phyloP scores from a whole-genome alignment of 2,329 filamentous ascomycete genomes.

The Aspergillus persii region DNA sequence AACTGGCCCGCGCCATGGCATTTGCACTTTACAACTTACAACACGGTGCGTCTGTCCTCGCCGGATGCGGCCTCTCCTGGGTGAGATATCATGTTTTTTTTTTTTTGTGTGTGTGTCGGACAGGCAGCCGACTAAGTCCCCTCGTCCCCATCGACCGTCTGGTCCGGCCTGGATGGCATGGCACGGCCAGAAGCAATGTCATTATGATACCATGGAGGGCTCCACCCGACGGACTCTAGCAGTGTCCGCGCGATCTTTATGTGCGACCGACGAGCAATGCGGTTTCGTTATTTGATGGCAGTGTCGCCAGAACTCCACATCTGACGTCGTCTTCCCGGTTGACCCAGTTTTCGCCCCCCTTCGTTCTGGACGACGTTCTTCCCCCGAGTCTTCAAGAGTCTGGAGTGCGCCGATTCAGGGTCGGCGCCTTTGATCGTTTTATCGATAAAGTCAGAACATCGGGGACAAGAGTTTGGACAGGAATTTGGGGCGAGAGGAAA shows the following conservation, averaged over 20 bases:
- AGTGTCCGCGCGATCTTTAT: constrained; percentile 1
- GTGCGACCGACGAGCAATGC: background rate
- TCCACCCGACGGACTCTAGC: background rate
- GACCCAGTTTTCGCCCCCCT: constrained; percentile 4
- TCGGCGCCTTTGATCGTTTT: background rate
- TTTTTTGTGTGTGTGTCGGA: background rate
- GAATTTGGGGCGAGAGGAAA: background rate
- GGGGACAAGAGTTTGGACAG: background rate
- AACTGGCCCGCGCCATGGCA: background rate
- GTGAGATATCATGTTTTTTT: too few species aligned
- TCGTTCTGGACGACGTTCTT: background rate
- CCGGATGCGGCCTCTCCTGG: too few species aligned
- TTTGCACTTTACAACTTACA: too few species aligned
- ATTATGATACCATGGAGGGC: background rate
- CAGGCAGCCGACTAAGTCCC: too few species aligned
- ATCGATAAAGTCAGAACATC: background rate
- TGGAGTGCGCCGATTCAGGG: background rate
- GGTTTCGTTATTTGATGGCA: background rate
- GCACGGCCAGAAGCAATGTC: background rate
- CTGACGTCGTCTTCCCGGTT: constrained; percentile 5
- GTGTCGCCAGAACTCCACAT: background rate
- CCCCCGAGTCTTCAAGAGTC: background rate
- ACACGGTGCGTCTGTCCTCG: too few species aligned
- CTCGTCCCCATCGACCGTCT: too few species aligned
- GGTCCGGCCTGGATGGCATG: too few species aligned